Evolutionary conservation across 495 filamentous ascomycete species (phyloP).

Genomic region (Neurospora hispaniola): DNA sequence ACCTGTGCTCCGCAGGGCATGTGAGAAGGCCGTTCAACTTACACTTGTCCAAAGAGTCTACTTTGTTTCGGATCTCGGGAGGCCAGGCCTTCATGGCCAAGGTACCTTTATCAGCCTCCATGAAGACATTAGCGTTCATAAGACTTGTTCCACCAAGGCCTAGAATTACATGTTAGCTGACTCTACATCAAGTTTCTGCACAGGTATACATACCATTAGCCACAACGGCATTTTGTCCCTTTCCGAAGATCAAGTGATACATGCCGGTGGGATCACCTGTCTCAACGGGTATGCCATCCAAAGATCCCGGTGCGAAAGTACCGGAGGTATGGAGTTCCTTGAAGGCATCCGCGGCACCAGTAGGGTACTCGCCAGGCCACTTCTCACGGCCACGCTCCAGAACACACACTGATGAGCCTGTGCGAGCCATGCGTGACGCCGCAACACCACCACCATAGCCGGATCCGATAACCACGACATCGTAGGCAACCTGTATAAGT

Average conservation of each 20-base stretch:
- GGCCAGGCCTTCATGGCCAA: constrained; percentile 50
- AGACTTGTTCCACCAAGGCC: constrained; percentile 55
- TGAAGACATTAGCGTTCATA: constrained; percentile 58
- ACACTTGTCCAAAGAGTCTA: constrained; percentile 39
- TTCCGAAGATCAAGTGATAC: constrained; percentile 52
- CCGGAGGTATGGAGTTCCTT: constrained; percentile 46
- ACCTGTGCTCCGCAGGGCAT: not conserved
- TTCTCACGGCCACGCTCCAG: constrained; percentile 53
- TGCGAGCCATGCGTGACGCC: constrained; percentile 53
- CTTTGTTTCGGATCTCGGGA: constrained; percentile 41
- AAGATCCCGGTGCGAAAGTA: constrained; percentile 30
- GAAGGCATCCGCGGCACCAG: constrained; percentile 30
- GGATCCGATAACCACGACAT: constrained; percentile 56
- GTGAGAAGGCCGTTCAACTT: constrained; percentile 13
- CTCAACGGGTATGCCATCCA: constrained; percentile 31
- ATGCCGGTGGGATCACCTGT: constrained; percentile 47
- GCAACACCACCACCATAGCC: constrained; percentile 60
- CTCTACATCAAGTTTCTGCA: not conserved
- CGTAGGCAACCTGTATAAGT: constrained; percentile 46
- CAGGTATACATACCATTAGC: constrained; percentile 40
- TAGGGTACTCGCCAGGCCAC: constrained; percentile 57
- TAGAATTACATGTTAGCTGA: constrained; percentile 9
- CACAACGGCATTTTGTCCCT: constrained; percentile 56
- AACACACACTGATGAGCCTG: constrained; percentile 49
- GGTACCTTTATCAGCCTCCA: constrained; percentile 46